A percentile compares a stretch with the other conserved stretches of the same genome.
Conservation (phyloP, 2,329 filamentous ascomycete species). For the Xylariaceae sp. region DNA sequence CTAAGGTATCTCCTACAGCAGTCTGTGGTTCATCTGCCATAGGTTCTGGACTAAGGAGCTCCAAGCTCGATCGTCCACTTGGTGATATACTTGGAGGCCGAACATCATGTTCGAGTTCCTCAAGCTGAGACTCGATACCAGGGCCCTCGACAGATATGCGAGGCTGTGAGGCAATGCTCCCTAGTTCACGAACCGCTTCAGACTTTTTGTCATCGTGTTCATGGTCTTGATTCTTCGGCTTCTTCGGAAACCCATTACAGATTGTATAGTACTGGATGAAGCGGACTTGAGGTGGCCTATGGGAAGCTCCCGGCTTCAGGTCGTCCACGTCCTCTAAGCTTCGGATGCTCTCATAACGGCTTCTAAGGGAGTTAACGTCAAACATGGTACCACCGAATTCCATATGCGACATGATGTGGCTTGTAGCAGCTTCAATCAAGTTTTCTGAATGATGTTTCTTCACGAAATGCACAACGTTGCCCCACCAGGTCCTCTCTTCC, state of each 20-base stretch:
- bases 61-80: conserved; percentile 22
- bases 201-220: conserved; percentile 14
- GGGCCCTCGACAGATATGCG: conserved; percentile 42
- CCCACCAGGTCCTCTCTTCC: conserved; percentile 63
- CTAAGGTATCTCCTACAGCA: not conserved
- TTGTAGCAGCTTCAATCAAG: conserved; percentile 62
- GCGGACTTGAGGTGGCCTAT: conserved; percentile 52
- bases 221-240: conserved; percentile 31
- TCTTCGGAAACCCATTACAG: conserved; percentile 67
- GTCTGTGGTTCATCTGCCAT: conserved; percentile 24
- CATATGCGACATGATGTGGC: conserved; percentile 71
- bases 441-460: conserved; percentile 72
- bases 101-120: not conserved
- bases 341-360: conserved; percentile 64
- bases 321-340: conserved; percentile 67
- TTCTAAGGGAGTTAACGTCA: conserved; percentile 65
- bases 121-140: not conserved
- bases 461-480: conserved; percentile 67
- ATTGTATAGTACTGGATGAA: conserved; percentile 90
- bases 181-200: conserved; percentile 15
- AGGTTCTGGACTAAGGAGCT: conserved; percentile 27
- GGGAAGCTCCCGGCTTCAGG: conserved; percentile 33
- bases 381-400: conserved; percentile 79
- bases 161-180: conserved; percentile 32
- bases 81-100: conserved; percentile 12